A percentile compares a stretch with the other conserved stretches of the same genome.
phyloP scores from a whole-genome alignment of 164 flowering plant genomes.

The Vitis labrusca region DNA sequence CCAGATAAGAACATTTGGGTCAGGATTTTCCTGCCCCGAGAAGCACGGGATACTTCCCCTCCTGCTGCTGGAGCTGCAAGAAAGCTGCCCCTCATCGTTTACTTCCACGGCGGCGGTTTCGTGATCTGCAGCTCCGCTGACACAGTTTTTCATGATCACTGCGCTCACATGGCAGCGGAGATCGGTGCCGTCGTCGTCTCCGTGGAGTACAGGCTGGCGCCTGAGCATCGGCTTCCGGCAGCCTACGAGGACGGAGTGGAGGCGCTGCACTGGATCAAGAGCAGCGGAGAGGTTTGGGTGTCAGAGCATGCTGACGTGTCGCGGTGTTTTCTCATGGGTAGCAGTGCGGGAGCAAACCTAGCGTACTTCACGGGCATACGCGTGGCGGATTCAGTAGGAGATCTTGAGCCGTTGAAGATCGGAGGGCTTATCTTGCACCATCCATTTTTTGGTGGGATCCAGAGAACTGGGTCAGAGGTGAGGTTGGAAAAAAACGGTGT shows the following conservation, averaged over 20 bases:
- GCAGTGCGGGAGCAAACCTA: slow-evolving; percentile 24
- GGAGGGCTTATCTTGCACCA: slow-evolving; percentile 36
- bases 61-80: not conserved
- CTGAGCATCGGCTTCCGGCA: slow-evolving; percentile 61
- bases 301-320: slow-evolving; percentile 10
- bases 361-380: slow-evolving; percentile 26
- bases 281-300: slow-evolving; percentile 24
- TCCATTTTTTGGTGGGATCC: slow-evolving; percentile 32
- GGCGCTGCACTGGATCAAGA: slow-evolving; percentile 34
- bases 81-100: slow-evolving; percentile 42
- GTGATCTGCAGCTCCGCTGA: slow-evolving; percentile 24
- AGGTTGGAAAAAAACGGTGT: slow-evolving; percentile 17
- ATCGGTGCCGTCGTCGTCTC: slow-evolving; percentile 33
- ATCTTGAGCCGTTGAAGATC: slow-evolving; percentile 31
- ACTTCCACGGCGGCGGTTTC: slow-evolving; percentile 63
- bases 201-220: slow-evolving; percentile 58
- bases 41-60: not conserved
- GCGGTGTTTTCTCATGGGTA: slow-evolving; percentile 20
- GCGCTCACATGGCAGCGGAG: slow-evolving; percentile 20
- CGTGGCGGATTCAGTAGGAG: not conserved
- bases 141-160: slow-evolving; percentile 18
- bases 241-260: slow-evolving; percentile 57
- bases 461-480: slow-evolving; percentile 32
- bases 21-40: slow-evolving; percentile 37
- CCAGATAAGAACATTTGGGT: slow-evolving; percentile 24